These are phyloP conservation scores for Ambrosia trifida DNA, from an alignment of 129 eudicot genomes.

Conservation along the genomic window DNA sequence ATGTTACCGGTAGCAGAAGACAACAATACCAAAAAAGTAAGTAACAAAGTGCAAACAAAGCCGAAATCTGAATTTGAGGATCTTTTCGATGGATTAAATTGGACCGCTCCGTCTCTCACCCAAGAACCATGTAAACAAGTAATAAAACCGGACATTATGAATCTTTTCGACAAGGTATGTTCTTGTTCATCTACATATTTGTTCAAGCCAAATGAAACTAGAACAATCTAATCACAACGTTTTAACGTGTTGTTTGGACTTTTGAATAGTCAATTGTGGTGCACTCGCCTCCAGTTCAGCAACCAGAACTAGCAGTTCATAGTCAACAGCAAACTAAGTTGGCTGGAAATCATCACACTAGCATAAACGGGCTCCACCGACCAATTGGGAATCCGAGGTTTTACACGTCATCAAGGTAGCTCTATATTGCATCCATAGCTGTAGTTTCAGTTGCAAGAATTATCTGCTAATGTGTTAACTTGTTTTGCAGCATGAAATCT, in stretches of 20 bases:
- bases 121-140: slow-evolving; percentile 40
- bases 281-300: neutral
- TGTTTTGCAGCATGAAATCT: neutral
- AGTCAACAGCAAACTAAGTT: neutral
- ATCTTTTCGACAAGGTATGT: slow-evolving; percentile 45
- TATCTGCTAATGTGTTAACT: neutral
- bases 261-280: neutral
- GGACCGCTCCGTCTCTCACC: slow-evolving; percentile 33
- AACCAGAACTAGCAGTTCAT: neutral
- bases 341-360: neutral
- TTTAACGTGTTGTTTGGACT: neutral
- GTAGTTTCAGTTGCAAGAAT: neutral
- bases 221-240: neutral
- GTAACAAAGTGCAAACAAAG: slow-evolving; percentile 32
- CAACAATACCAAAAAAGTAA: slow-evolving; percentile 25
- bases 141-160: slow-evolving; percentile 29
- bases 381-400: neutral
- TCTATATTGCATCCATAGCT: neutral
- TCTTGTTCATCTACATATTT: neutral
- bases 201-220: neutral
- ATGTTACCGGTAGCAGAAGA: slow-evolving; percentile 24
- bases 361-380: neutral
- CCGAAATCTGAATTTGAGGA: slow-evolving; percentile 47
- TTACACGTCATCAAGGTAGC: neutral
- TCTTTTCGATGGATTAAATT: slow-evolving; percentile 51